phyloP scores from a whole-genome alignment of 2,329 filamentous ascomycete species.

The Paraphaeosphaeria sporulosa region DNA sequence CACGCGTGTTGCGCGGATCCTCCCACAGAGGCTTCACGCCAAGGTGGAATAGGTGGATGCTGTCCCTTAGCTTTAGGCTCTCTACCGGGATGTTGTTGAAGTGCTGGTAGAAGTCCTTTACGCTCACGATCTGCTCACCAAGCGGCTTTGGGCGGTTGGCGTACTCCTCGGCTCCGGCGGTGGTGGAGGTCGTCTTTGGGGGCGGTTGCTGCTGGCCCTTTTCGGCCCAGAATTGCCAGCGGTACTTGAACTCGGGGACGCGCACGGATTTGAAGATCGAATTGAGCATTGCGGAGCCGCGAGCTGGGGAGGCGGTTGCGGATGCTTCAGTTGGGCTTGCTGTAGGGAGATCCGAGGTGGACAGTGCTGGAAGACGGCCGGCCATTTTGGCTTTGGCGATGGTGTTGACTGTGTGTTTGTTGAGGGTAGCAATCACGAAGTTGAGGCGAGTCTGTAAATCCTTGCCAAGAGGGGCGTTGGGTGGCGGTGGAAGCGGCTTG shows the following conservation, averaged over 20 bases:
- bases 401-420: constrained; percentile 20
- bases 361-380: constrained; percentile 44
- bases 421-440: constrained; percentile 27
- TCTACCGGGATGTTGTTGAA: constrained; percentile 78
- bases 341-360: constrained; percentile 60
- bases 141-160: constrained; percentile 56
- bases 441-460: constrained; percentile 24
- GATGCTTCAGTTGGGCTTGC: constrained; percentile 67
- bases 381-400: constrained; percentile 33
- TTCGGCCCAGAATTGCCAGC: constrained; percentile 63
- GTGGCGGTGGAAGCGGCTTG: constrained; percentile 20
- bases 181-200: constrained; percentile 25
- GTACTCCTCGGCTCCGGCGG: constrained; percentile 44
- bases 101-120: constrained; percentile 59
- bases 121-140: constrained; percentile 53
- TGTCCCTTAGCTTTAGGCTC: constrained; percentile 71
- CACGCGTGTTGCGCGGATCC: constrained; percentile 83
- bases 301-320: constrained; percentile 73
- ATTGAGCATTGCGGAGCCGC: constrained; percentile 75
- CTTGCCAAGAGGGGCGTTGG: constrained; percentile 21
- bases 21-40: constrained; percentile 85
- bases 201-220: constrained; percentile 41
- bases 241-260: constrained; percentile 59
- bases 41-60: constrained; percentile 80
- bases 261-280: constrained; percentile 55